Percentiles rank a stretch among this genome's conserved stretches.
phyloP scores from a whole-genome alignment of 371 early-diverging fungal genomes.

The Vavraia culicis region DNA sequence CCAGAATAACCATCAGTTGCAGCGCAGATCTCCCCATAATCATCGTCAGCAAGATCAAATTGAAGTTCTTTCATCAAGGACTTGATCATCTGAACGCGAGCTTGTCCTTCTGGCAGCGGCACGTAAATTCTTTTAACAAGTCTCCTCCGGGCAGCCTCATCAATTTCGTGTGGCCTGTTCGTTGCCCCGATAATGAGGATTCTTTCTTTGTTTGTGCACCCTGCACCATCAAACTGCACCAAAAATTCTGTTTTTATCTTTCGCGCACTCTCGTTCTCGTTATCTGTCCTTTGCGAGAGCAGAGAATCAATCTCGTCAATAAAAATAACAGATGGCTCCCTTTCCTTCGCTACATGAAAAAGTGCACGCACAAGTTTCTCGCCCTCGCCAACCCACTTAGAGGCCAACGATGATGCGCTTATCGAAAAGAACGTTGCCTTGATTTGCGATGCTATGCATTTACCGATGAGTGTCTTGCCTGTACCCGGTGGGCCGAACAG shows the following conservation, averaged over 20 bases:
- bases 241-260: constrained; percentile 66
- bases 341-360: constrained; percentile 62
- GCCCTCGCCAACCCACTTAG: constrained; percentile 81
- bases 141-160: constrained; percentile 60
- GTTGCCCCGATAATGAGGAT: constrained; percentile 61
- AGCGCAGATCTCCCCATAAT: constrained; percentile 46
- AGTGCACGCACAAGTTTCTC: constrained; percentile 76
- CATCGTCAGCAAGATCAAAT: constrained; percentile 45
- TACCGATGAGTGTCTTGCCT: constrained; percentile 70
- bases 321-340: constrained; percentile 67
- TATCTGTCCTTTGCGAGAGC: constrained; percentile 62
- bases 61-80: constrained; percentile 47
- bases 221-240: constrained; percentile 59
- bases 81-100: constrained; percentile 49
- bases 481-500: constrained; percentile 51
- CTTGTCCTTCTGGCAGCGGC: constrained; percentile 56
- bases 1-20: constrained; percentile 65
- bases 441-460: constrained; percentile 68
- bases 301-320: constrained; percentile 69
- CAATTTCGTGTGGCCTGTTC: constrained; percentile 59
- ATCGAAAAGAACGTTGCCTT: constrained; percentile 71
- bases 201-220: constrained; percentile 50
- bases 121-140: constrained; percentile 56
- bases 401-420: constrained; percentile 61
- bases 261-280: constrained; percentile 62